These are phyloP conservation scores for Fallopia convolvulus DNA, from an alignment of 148 eudicot genomes.

Conservation along the genomic window DNA sequence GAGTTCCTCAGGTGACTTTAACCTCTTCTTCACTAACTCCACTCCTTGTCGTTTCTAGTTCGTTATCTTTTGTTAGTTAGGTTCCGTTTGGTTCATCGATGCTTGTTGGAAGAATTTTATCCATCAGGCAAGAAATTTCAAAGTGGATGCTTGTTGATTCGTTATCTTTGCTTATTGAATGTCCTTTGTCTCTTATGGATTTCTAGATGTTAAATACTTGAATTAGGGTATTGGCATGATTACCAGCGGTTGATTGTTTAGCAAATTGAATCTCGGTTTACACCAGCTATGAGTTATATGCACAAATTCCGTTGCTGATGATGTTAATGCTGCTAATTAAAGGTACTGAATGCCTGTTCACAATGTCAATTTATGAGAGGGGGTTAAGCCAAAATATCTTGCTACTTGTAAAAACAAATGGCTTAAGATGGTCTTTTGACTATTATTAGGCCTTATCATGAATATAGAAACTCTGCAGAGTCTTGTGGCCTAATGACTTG, in stretches of 20 bases:
- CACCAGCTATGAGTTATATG: background rate
- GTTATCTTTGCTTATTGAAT: background rate
- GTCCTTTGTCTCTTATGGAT: background rate
- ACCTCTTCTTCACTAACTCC: background rate
- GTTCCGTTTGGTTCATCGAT: background rate
- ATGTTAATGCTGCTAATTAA: background rate
- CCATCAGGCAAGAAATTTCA: background rate
- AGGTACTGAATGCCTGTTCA: background rate
- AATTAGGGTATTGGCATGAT: background rate
- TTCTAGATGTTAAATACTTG: background rate
- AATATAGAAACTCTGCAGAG: no score
- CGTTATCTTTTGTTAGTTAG: background rate
- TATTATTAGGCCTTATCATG: no score
- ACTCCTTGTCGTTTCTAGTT: background rate
- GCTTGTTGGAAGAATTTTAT: background rate
- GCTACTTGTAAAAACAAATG: no score
- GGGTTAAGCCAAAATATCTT: background rate
- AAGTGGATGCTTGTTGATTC: background rate
- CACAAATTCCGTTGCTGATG: background rate
- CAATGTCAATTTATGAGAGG: background rate
- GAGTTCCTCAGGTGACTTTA: background rate
- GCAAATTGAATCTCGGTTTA: background rate
- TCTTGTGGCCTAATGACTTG: no score
- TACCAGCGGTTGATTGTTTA: background rate
- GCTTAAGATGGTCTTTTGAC: no score